Base-by-base conservation (phyloP, 352 stramenopile species). In the Halophytophthora batemanensis region DNA sequence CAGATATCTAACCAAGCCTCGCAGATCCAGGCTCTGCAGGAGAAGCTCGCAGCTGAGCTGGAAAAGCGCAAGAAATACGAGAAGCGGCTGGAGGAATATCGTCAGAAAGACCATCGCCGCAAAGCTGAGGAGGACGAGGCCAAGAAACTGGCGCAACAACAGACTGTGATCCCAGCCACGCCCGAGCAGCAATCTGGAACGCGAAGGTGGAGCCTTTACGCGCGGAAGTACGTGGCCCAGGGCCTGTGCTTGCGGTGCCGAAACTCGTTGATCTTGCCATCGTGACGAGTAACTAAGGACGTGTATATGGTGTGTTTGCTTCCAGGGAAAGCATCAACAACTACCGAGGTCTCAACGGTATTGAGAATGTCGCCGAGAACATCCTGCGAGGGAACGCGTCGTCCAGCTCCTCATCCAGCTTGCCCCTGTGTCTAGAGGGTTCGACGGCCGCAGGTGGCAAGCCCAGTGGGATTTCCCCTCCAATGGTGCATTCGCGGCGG, bases 301-400 rank as follows among this genome's bases (percentile, higher is more conserved):
- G 40, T 31, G 13, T n/a, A 14, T 40, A 14, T 31, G 25, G 25
- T 58, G 45, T 14, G 48, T 59, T 11, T 1, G 55, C 13, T 34
- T 41, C 25, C 29, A 77, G 70, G 22, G 65, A 78, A 38, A 78
- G 60, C 43, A 50, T 70, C 6, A 69, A 54, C 49, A 79, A 77
- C 31, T 50, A 45, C 13, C 53, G 69, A 23, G 64, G 64, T 2
- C 53, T 76, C 4, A 79, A 78, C 63, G 79, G 77, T 14, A 77
- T 87, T 54, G 79, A 90, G 45, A 90, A 90, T 50, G 75, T 90
- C 13, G 71, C 76, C 14, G 79, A 87, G 61, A 90, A 90, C 44
- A 90, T 90, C 37, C 51, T 87, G 29, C 66, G 70, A 25, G 77
- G 72, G 43, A 69, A 67, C 29, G 64, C 66, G 22, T 71, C 61